These are phyloP conservation scores for Colletotrichum ledebouriae DNA, from an alignment of 2,329 filamentous ascomycete genomes.

Conservation along the genomic window DNA sequence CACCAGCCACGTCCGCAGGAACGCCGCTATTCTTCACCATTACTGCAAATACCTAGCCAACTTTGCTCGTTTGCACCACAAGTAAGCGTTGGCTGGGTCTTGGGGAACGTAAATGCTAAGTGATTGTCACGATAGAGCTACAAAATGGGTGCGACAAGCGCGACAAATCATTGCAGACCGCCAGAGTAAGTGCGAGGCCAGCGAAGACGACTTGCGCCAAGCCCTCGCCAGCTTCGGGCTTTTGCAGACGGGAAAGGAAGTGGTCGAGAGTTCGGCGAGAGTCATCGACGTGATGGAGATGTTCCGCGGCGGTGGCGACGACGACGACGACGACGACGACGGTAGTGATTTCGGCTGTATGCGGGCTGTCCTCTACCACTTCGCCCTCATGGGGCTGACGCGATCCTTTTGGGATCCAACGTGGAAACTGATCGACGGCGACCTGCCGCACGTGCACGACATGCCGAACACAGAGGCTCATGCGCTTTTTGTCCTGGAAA, in stretches of 20 bases:
- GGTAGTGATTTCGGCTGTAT: slow-evolving; percentile 16
- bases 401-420: slow-evolving; percentile 28
- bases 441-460: slow-evolving; percentile 17
- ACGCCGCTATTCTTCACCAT: slow-evolving; percentile 31
- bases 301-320: neutral
- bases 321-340: neutral
- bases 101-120: neutral
- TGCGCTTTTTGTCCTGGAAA: slow-evolving; percentile 16
- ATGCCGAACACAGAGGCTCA: slow-evolving; percentile 22
- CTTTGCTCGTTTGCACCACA: slow-evolving; percentile 26
- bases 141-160: slow-evolving; percentile 27
- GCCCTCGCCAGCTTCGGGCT: neutral
- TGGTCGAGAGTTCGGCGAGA: slow-evolving; percentile 19
- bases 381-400: slow-evolving; percentile 24
- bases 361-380: slow-evolving; percentile 24
- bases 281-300: slow-evolving; percentile 25
- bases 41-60: slow-evolving; percentile 18
- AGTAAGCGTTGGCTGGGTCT: neutral
- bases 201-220: neutral
- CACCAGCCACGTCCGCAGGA: slow-evolving; percentile 14
- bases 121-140: neutral
- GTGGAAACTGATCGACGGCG: slow-evolving; percentile 30
- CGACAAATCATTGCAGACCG: neutral
- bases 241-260: neutral
- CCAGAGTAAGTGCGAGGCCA: neutral